Evolutionary conservation across 306 rosid species (phyloP).

Genomic region (Bauhinia variegata): DNA sequence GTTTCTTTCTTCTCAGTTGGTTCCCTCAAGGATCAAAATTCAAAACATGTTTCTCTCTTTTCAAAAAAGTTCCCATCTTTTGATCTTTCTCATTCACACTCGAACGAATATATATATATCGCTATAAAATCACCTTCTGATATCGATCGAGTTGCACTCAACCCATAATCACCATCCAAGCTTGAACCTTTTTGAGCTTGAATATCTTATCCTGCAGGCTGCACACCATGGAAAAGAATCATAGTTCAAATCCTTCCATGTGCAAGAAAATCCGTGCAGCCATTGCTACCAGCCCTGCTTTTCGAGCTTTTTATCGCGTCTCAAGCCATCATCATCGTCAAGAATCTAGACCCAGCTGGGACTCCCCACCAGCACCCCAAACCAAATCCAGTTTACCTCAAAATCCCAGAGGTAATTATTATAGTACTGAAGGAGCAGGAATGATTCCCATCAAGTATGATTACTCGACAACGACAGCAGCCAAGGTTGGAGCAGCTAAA

Average conservation of each 20-base stretch:
- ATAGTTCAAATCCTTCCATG: conserved; percentile 32
- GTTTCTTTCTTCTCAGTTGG: conserved; percentile 9
- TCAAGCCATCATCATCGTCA: conserved; percentile 37
- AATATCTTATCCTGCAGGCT: no score
- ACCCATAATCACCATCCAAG: conserved; percentile 27
- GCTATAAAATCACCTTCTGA: conserved; percentile 41
- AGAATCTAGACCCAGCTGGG: conserved; percentile 36
- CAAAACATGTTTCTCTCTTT: no score
- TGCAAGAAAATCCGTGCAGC: conserved; percentile 59
- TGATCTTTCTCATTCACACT: conserved; percentile 30
- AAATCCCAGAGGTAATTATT: no score
- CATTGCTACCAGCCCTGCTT: conserved; percentile 37
- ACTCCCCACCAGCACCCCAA: no score
- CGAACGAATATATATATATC: neutral
- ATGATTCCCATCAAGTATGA: conserved; percentile 41
- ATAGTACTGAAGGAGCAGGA: conserved; percentile 3
- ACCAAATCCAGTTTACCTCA: conserved; percentile 17
- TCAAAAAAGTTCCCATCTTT: conserved; percentile 21
- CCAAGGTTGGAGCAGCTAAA: conserved; percentile 26
- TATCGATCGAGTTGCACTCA: conserved; percentile 22
- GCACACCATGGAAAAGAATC: conserved; percentile 19
- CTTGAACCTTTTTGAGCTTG: neutral
- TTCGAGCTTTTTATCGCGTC: conserved; percentile 34
- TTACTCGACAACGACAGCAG: conserved; percentile 27
- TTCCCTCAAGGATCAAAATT: conserved; percentile 28